phyloP scores from a whole-genome alignment of 148 eudicot genomes.

The Diospyros kaki region DNA sequence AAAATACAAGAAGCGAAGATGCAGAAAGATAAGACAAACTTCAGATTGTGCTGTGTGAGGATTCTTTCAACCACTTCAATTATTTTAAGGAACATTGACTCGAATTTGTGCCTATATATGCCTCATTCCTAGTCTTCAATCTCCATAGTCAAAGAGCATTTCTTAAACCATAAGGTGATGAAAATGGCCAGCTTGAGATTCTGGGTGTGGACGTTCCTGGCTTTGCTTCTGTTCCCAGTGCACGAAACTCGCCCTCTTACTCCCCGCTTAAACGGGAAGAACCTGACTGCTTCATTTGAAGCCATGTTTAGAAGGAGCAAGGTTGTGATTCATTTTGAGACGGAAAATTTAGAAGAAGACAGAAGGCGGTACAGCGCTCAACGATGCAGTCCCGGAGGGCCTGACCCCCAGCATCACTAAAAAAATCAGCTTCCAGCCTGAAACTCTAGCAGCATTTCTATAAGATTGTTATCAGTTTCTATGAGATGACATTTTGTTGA shows the following conservation, averaged over 20 bases:
- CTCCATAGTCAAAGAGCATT: not conserved
- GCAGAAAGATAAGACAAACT: not conserved
- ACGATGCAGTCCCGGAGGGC: not conserved
- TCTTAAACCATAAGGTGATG: not conserved
- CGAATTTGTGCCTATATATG: conserved; percentile 7
- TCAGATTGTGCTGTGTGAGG: not conserved
- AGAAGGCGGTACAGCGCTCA: not conserved
- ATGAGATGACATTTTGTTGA: no score
- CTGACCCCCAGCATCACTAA: not conserved
- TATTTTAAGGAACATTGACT: not conserved
- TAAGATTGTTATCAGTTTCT: no score
- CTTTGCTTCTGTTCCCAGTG: conserved; percentile 10
- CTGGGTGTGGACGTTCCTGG: conserved; percentile 9
- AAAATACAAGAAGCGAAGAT: not conserved
- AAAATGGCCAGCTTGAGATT: conserved; percentile 14
- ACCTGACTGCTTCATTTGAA: conserved; percentile 11
- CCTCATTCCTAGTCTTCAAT: not conserved
- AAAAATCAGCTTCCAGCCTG: not conserved
- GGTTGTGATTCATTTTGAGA: not conserved
- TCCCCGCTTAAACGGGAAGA: not conserved
- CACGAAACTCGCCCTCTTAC: conserved; percentile 16
- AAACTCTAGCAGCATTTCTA: no score
- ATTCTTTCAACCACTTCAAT: conserved; percentile 14
- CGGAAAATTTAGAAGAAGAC: not conserved
- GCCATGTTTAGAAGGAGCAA: conserved; percentile 12